A percentile compares a stretch with the other conserved stretches of the same genome.
Conservation (phyloP, 441 rosid genomes). For the Euphorbia neoarborescens region DNA sequence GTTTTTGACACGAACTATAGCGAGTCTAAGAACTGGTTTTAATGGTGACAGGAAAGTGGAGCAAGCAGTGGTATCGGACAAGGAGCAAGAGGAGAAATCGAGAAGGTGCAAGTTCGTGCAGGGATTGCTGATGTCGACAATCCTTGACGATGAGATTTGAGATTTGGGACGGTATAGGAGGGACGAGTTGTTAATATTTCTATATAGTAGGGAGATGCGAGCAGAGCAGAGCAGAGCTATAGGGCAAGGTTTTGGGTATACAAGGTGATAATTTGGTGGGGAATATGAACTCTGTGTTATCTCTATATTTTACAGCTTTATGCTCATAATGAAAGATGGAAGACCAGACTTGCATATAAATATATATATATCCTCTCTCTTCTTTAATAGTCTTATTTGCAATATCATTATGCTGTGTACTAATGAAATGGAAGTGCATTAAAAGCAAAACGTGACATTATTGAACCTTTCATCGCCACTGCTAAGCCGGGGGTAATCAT, state of each 20-base stretch:
- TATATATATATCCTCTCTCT: background rate
- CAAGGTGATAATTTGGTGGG: background rate
- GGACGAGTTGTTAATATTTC: slow-evolving; percentile 14
- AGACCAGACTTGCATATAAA: background rate
- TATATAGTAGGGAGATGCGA: slow-evolving; percentile 11
- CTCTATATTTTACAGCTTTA: slow-evolving; percentile 11
- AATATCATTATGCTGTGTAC: no score
- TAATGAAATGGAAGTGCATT: no score
- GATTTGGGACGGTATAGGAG: slow-evolving; percentile 1
- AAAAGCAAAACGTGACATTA: no score
- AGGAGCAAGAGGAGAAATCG: slow-evolving; percentile 54
- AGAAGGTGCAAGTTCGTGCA: slow-evolving; percentile 52
- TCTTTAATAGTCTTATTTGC: no score
- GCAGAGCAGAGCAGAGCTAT: slow-evolving; percentile 1
- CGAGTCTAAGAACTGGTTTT: background rate
- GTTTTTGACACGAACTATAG: background rate
- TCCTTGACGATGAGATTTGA: slow-evolving; percentile 50
- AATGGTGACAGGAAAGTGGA: slow-evolving; percentile 29
- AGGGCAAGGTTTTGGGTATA: slow-evolving; percentile 8
- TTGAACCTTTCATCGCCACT: no score
- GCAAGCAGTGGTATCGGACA: slow-evolving; percentile 32
- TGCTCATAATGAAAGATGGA: slow-evolving; percentile 20
- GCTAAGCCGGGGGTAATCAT: no score
- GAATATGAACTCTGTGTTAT: slow-evolving; percentile 10
- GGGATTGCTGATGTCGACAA: slow-evolving; percentile 51